Conservation (phyloP, 2,329 filamentous ascomycete species). For the Aureobasidium pullulans region DNA sequence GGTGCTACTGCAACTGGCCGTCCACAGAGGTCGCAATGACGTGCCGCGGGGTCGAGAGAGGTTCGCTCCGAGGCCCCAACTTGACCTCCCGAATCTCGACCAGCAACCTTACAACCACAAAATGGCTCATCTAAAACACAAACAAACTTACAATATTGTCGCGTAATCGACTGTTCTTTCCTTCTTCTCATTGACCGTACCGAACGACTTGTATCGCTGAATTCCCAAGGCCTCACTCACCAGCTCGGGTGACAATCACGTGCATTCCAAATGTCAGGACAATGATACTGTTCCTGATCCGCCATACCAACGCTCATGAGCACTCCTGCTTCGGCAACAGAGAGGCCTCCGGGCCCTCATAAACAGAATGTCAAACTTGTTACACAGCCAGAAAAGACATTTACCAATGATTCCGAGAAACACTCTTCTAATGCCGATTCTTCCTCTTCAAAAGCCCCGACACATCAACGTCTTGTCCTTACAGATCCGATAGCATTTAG, state of each 20-base stretch:
- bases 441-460: background rate
- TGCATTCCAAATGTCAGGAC: constrained; percentile 3
- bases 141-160: background rate
- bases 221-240: background rate
- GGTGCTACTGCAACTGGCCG: background rate
- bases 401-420: background rate
- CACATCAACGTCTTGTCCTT: constrained; percentile 54
- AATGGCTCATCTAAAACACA: background rate
- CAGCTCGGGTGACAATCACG: background rate
- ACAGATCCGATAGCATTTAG: constrained; percentile 59
- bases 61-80: constrained; percentile 6
- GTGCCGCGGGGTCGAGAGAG: constrained; percentile 6
- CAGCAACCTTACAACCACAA: background rate
- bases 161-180: background rate
- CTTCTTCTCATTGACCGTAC: too few species aligned
- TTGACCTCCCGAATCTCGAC: background rate
- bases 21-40: background rate
- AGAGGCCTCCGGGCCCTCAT: constrained; percentile 14
- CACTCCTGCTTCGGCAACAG: constrained; percentile 1
- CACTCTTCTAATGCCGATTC: constrained; percentile 6
- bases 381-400: background rate
- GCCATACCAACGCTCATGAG: constrained; percentile 10
- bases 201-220: too few species aligned
- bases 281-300: background rate
- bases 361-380: background rate